A percentile compares a stretch with the other conserved stretches of the same genome.
phyloP scores from a whole-genome alignment of 2,329 filamentous ascomycete genomes.

The Fusarium camptoceras region DNA sequence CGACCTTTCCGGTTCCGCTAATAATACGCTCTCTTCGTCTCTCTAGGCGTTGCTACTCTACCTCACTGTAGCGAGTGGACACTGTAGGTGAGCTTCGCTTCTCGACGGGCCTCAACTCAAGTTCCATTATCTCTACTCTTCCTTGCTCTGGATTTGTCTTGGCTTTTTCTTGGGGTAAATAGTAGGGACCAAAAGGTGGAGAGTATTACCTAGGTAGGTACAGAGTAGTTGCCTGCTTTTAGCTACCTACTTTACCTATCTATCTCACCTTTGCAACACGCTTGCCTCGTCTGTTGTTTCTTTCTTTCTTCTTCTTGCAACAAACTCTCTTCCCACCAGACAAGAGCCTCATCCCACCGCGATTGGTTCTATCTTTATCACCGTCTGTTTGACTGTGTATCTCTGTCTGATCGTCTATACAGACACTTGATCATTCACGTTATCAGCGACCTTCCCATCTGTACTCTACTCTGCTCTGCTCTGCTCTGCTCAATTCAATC shows the following conservation, averaged over 20 bases:
- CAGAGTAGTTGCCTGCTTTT: conserved; percentile 7
- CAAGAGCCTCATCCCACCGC: conserved; percentile 23
- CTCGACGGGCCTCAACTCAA: conserved; percentile 27
- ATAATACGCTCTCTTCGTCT: neutral
- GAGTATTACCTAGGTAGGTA: conserved; percentile 2
- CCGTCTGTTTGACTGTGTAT: neutral
- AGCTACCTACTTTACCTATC: conserved; percentile 6
- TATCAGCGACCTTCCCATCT: neutral
- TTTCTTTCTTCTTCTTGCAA: conserved; percentile 37
- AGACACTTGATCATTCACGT: conserved; percentile 2
- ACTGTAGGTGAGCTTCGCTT: conserved; percentile 7
- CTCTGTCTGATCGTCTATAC: conserved; percentile 6
- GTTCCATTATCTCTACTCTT: conserved; percentile 7
- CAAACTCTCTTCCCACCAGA: conserved; percentile 10
- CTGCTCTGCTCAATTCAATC: conserved; percentile 9
- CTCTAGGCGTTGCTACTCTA: conserved; percentile 12
- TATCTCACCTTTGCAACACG: conserved; percentile 23
- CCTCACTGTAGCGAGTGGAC: neutral
- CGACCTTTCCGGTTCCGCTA: conserved; percentile 39
- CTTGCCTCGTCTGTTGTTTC: conserved; percentile 21
- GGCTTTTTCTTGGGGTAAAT: conserved; percentile 23
- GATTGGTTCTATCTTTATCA: conserved; percentile 23
- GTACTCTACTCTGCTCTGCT: neutral
- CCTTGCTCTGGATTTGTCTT: conserved; percentile 10
- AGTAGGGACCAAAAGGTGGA: conserved; percentile 25